Conservation (phyloP, 495 filamentous ascomycete genomes). For the Aspergillus coremiiformis region DNA sequence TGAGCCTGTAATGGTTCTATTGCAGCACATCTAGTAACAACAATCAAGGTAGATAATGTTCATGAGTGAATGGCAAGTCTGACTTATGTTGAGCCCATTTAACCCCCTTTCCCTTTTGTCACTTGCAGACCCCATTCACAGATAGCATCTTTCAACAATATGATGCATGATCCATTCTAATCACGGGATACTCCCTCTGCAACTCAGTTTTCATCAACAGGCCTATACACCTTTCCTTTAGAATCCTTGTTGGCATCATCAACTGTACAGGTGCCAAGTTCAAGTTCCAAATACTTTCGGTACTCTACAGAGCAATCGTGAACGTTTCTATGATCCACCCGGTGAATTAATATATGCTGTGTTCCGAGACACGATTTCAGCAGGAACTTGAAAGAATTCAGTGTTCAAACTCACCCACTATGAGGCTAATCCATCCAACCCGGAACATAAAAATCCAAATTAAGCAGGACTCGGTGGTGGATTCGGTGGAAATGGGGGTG, state of each 20-base stretch:
- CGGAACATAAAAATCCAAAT: neutral
- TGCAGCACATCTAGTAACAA: neutral
- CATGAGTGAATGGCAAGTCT: neutral
- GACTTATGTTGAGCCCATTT: too few species aligned
- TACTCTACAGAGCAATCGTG: neutral
- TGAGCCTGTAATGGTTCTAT: neutral
- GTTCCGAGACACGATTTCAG: neutral
- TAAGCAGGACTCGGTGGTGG: conserved; percentile 40
- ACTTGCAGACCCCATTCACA: too few species aligned
- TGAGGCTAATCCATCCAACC: neutral
- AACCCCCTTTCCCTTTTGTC: too few species aligned
- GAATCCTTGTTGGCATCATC: too few species aligned
- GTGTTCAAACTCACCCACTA: neutral
- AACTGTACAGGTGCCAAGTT: conserved; percentile 8
- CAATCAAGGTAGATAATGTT: neutral
- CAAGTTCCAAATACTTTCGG: conserved; percentile 2
- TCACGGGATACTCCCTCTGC: neutral
- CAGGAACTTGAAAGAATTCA: neutral
- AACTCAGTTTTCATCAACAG: conserved; percentile 1
- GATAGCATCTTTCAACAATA: neutral
- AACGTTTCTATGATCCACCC: neutral
- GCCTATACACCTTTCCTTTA: neutral
- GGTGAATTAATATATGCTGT: neutral
- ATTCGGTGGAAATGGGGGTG: conserved; percentile 35
- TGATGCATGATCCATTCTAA: neutral